These are phyloP conservation scores for Trametes pubescens DNA, from an alignment of 1,284 basidiomycete genomes.

Conservation along the genomic window DNA sequence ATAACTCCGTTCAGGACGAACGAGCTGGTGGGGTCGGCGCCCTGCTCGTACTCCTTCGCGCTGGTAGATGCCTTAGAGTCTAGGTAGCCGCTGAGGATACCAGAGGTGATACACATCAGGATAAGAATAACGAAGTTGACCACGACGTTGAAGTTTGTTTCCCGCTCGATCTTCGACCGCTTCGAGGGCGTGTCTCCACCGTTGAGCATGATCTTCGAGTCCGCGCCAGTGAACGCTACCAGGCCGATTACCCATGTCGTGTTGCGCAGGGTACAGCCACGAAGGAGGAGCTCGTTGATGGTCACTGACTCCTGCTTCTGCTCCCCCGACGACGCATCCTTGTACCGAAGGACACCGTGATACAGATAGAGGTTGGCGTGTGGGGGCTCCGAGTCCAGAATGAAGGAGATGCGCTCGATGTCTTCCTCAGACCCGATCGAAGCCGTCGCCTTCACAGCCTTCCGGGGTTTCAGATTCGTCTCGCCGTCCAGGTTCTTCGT, in stretches of 20 bases:
- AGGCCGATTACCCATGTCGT: slow-evolving; percentile 95
- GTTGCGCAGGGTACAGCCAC: slow-evolving; percentile 94
- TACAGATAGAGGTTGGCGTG: slow-evolving; percentile 94
- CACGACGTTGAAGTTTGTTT: slow-evolving; percentile 98
- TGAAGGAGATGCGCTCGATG: slow-evolving; percentile 85
- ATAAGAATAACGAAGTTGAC: slow-evolving; percentile 91
- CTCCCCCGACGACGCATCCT: slow-evolving; percentile 57
- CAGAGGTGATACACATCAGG: slow-evolving; percentile 79
- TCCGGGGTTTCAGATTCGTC: slow-evolving; percentile 93
- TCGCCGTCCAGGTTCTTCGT: slow-evolving; percentile 98
- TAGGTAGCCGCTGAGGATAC: slow-evolving; percentile 79
- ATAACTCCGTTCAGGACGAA: slow-evolving; percentile 82
- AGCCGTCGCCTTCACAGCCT: slow-evolving; percentile 80
- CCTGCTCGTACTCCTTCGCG: slow-evolving; percentile 75
- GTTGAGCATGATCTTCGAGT: slow-evolving; percentile 99
- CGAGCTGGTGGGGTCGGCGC: slow-evolving; percentile 68
- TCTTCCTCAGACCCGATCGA: slow-evolving; percentile 89
- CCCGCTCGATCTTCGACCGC: slow-evolving; percentile 95
- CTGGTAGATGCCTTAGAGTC: slow-evolving; percentile 74
- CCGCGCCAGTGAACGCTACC: slow-evolving; percentile 93
- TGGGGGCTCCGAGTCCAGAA: slow-evolving; percentile 92
- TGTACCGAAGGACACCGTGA: slow-evolving; percentile 86
- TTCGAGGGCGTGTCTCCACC: slow-evolving; percentile 93
- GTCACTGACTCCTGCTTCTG: slow-evolving; percentile 74
- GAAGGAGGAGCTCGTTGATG: slow-evolving; percentile 93